A percentile compares a stretch with the other conserved stretches of the same genome.
phyloP scores from a whole-genome alignment of 2,329 filamentous ascomycete species.

The Parafenestella ontariensis region DNA sequence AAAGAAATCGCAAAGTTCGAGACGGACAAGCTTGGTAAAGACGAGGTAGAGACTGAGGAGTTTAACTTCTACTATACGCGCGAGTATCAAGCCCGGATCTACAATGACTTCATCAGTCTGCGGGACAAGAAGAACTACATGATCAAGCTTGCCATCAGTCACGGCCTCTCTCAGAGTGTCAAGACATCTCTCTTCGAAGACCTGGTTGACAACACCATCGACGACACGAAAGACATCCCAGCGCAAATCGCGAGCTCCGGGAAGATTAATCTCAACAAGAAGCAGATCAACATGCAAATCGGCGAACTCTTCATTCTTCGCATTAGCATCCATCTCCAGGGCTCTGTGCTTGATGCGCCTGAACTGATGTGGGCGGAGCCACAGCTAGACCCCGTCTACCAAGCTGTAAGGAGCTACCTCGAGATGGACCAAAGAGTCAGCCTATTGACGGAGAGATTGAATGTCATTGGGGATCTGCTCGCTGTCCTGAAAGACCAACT shows the following conservation, averaged over 20 bases:
- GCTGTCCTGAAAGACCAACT: constrained; percentile 95
- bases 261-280: constrained; percentile 85
- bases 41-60: constrained; percentile 93
- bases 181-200: constrained; percentile 99
- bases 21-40: constrained; percentile 82
- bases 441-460: constrained; percentile 85
- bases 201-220: constrained; percentile 90
- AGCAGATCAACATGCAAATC: constrained; percentile 99
- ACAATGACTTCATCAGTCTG: constrained; percentile 98
- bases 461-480: constrained; percentile 91
- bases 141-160: constrained; percentile 95
- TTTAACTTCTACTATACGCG: constrained; percentile 99
- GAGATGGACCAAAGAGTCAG: constrained; percentile 97
- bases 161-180: constrained; percentile 93
- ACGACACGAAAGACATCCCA: constrained; percentile 90
- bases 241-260: constrained; percentile 91
- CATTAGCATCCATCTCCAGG: constrained; percentile 98
- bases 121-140: constrained; percentile 96
- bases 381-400: constrained; percentile 94
- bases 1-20: constrained; percentile 96
- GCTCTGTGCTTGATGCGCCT: constrained; percentile 93
- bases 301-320: constrained; percentile 96
- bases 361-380: constrained; percentile 99
- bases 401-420: constrained; percentile 91
- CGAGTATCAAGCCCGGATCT: constrained; percentile 97